Evolutionary conservation across 108 stramenopile genomes (phyloP).

Genomic region (Discostella stelligeroides): DNA sequence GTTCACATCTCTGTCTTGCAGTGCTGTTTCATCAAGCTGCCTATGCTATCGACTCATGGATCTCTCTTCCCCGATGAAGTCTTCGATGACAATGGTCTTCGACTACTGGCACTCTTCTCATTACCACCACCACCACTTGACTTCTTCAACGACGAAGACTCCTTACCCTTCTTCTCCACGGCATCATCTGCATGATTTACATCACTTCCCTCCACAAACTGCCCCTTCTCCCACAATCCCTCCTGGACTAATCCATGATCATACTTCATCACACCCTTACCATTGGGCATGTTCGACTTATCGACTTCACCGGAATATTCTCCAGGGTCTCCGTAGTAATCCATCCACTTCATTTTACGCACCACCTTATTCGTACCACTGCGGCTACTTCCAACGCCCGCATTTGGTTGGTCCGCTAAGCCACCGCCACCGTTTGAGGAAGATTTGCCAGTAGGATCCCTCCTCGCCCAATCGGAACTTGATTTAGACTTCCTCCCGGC

Average conservation of each 20-base stretch:
- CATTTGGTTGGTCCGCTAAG: not conserved
- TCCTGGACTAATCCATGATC: slow-evolving; percentile 52
- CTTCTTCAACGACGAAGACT: not conserved
- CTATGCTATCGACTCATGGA: too few relatives aligned
- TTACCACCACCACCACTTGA: slow-evolving; percentile 1
- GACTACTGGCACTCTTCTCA: not conserved
- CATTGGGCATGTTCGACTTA: slow-evolving; percentile 42
- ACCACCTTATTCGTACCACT: slow-evolving; percentile 24
- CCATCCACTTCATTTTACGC: slow-evolving; percentile 52
- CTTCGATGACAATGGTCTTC: not conserved
- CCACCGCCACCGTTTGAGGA: not conserved
- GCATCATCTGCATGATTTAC: slow-evolving; percentile 3
- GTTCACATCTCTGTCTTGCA: too few relatives aligned
- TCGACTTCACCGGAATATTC: slow-evolving; percentile 43
- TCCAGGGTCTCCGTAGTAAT: slow-evolving; percentile 52
- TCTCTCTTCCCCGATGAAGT: slow-evolving; percentile 5
- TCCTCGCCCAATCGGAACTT: slow-evolving; percentile 21
- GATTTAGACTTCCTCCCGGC: slow-evolving; percentile 13
- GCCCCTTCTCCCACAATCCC: slow-evolving; percentile 41
- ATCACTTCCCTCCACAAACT: slow-evolving; percentile 46
- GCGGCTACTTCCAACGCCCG: not conserved
- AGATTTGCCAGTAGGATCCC: slow-evolving; percentile 2
- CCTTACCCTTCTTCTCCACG: not conserved
- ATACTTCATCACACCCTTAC: slow-evolving; percentile 49
- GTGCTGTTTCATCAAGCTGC: too few relatives aligned